A percentile compares a stretch with the other conserved stretches of the same genome.
Evolutionary conservation across 768 basidiomycete genomes (phyloP).

Genomic region (Suillus variegatus): DNA sequence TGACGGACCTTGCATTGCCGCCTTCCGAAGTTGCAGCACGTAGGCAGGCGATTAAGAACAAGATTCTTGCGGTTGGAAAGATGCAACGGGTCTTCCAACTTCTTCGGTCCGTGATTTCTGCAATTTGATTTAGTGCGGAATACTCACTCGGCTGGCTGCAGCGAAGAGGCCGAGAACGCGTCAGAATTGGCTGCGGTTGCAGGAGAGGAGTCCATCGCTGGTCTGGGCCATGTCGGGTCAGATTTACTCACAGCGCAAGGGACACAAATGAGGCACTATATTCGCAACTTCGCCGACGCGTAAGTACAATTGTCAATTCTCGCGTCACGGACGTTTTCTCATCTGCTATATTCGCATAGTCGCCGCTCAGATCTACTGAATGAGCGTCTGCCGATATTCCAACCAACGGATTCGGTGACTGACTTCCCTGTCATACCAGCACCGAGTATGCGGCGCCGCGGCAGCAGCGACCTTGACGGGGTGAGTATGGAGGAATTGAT

Average conservation of each 20-base stretch:
- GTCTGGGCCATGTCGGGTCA: constrained; percentile 36
- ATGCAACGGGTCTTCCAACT: constrained; percentile 91
- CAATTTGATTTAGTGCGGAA: constrained; percentile 2
- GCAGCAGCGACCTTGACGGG: constrained; percentile 41
- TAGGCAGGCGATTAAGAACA: constrained; percentile 84
- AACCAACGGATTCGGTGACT: constrained; percentile 28
- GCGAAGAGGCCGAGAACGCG: constrained; percentile 79
- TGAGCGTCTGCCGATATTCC: constrained; percentile 69
- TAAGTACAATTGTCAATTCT: constrained; percentile 37
- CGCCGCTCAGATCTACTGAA: constrained; percentile 74
- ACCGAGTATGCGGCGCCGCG: constrained; percentile 59
- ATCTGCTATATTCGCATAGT: constrained; percentile 33
- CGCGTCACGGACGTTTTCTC: neutral
- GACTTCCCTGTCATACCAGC: constrained; percentile 53
- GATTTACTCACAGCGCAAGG: constrained; percentile 68
- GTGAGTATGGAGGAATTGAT: constrained; percentile 68
- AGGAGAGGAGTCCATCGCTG: constrained; percentile 31
- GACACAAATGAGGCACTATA: constrained; percentile 56
- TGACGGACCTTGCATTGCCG: constrained; percentile 31
- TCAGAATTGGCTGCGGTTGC: constrained; percentile 56
- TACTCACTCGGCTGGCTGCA: constrained; percentile 28
- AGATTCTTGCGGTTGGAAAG: constrained; percentile 89
- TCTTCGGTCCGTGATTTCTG: constrained; percentile 60
- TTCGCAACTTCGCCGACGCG: constrained; percentile 78
- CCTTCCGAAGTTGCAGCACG: constrained; percentile 51